Percentiles rank a stretch among this genome's conserved stretches.
Evolutionary conservation across 352 stramenopile species (phyloP).

Genomic region (Globisporangium cystogenes): DNA sequence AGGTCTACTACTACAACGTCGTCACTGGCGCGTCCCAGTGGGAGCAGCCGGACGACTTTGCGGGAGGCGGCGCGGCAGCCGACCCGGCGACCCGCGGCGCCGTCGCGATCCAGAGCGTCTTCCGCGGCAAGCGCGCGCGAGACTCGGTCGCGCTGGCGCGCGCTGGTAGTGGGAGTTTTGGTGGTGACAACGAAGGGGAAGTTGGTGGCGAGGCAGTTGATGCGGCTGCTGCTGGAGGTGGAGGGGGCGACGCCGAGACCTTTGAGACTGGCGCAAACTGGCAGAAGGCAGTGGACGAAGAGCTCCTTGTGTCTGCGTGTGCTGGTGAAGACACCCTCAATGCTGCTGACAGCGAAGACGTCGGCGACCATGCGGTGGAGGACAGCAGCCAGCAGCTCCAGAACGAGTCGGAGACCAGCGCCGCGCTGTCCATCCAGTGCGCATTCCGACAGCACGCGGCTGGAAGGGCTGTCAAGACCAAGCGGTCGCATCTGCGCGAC

Average conservation of each 20-base stretch:
- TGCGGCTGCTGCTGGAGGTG: neutral
- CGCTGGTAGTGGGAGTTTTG: too few relatives aligned
- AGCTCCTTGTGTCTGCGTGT: too few relatives aligned
- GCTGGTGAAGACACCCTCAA: too few relatives aligned
- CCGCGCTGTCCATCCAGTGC: slow-evolving; percentile 47
- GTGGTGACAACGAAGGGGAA: neutral
- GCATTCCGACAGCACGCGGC: slow-evolving; percentile 34
- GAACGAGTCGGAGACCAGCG: neutral
- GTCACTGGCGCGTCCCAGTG: slow-evolving; percentile 31
- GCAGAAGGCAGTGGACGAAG: neutral
- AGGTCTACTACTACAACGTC: slow-evolving; percentile 51
- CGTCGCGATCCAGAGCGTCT: slow-evolving; percentile 53
- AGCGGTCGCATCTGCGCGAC: slow-evolving; percentile 20
- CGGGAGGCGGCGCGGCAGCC: slow-evolving; percentile 4
- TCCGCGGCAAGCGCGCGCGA: slow-evolving; percentile 34
- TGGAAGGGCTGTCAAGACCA: slow-evolving; percentile 19
- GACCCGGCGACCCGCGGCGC: slow-evolving; percentile 29
- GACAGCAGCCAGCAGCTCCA: neutral
- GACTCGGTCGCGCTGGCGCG: slow-evolving; percentile 8
- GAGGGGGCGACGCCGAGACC: neutral
- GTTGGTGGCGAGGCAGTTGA: neutral
- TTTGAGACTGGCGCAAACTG: neutral
- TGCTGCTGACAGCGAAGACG: neutral
- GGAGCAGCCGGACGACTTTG: slow-evolving; percentile 33
- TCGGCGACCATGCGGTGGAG: neutral